Conservation (phyloP, 2,329 filamentous ascomycete genomes). For the Epichloe sylvatica region DNA sequence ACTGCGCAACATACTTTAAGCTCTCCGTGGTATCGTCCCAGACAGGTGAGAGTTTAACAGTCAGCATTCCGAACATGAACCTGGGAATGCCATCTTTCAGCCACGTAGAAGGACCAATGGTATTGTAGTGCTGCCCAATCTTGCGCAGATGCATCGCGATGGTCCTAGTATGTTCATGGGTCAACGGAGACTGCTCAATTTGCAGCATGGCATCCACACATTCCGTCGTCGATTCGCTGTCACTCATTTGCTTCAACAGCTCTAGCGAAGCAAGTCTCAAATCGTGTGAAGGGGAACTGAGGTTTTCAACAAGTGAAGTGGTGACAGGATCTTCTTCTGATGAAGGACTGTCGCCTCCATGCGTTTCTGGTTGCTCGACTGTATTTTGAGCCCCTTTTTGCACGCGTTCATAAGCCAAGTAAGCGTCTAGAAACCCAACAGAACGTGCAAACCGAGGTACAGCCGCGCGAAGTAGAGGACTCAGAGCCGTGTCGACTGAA, state of each 20-base stretch:
- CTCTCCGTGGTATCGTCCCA: slow-evolving; percentile 75
- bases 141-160: slow-evolving; percentile 79
- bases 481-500: slow-evolving; percentile 45
- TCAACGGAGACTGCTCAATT: slow-evolving; percentile 67
- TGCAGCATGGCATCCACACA: slow-evolving; percentile 48
- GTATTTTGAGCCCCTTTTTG: slow-evolving; percentile 8
- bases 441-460: slow-evolving; percentile 52
- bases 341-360: slow-evolving; percentile 28
- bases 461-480: slow-evolving; percentile 50
- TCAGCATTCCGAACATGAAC: slow-evolving; percentile 81
- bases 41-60: slow-evolving; percentile 67
- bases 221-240: slow-evolving; percentile 11
- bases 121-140: slow-evolving; percentile 50
- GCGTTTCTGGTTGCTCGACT: slow-evolving; percentile 12
- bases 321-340: slow-evolving; percentile 47
- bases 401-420: slow-evolving; percentile 39
- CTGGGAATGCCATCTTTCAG: slow-evolving; percentile 58
- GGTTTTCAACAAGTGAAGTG: slow-evolving; percentile 53
- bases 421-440: slow-evolving; percentile 51
- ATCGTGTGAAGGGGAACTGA: slow-evolving; percentile 61
- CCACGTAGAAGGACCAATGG: slow-evolving; percentile 46
- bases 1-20: slow-evolving; percentile 59
- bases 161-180: slow-evolving; percentile 58
- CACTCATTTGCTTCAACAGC: slow-evolving; percentile 48
- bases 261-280: slow-evolving; percentile 61